phyloP scores from a whole-genome alignment of 2,329 filamentous ascomycete genomes.

The Neonectria punicea region DNA sequence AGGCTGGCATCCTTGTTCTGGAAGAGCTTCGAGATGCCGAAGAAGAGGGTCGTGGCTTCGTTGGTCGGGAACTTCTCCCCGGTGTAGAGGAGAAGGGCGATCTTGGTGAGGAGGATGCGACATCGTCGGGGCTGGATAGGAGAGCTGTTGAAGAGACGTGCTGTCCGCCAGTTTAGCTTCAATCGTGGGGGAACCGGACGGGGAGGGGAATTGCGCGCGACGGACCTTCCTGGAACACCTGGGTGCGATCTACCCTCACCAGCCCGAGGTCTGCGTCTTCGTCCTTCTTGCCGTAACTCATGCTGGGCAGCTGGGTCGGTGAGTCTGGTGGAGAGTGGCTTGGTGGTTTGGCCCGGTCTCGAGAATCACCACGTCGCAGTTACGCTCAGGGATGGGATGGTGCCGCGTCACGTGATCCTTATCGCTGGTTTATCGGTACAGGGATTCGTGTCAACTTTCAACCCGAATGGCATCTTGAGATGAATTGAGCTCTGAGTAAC shows the following conservation, averaged over 20 bases:
- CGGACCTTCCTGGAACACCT: conserved; percentile 98
- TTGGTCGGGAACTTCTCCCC: conserved; percentile 97
- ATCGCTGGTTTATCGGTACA: conserved; percentile 41
- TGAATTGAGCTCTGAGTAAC: background rate
- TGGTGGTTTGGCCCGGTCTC: conserved; percentile 46
- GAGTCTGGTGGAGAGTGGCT: conserved; percentile 48
- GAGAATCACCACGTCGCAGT: conserved; percentile 54
- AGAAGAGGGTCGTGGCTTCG: conserved; percentile 98
- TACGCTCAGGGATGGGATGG: conserved; percentile 49
- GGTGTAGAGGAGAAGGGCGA: conserved; percentile 94
- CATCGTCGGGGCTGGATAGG: conserved; percentile 97
- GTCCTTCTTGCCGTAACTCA: conserved; percentile 99
- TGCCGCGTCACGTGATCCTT: conserved; percentile 48
- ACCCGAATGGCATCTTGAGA: background rate
- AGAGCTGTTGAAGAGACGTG: conserved; percentile 96
- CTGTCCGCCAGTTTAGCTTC: conserved; percentile 63
- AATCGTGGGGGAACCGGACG: conserved; percentile 40
- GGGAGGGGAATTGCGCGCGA: conserved; percentile 43
- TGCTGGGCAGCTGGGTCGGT: conserved; percentile 62
- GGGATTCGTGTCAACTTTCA: conserved; percentile 43
- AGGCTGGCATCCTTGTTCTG: conserved; percentile 99
- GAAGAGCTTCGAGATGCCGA: conserved; percentile 98
- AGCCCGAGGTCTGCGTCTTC: conserved; percentile 94
- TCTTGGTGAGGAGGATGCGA: conserved; percentile 96
- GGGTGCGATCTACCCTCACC: conserved; percentile 97